A percentile compares a stretch with the other conserved stretches of the same genome.
Conservation (phyloP, 1,139 yeast genomes). For the Yamadazyma songkhlaensis region DNA sequence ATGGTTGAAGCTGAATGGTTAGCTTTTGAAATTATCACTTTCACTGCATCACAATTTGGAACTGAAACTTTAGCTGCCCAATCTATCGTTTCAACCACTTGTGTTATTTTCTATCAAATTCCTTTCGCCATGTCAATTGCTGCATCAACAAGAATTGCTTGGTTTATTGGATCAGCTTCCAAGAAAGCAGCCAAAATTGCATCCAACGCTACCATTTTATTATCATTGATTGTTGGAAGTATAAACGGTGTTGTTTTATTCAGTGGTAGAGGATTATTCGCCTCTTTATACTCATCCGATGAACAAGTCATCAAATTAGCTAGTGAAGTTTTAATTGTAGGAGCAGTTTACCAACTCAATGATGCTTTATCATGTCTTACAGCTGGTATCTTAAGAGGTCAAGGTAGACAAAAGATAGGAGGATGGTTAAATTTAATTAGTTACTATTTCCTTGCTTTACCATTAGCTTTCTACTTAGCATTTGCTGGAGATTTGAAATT, state of each 20-base stretch:
- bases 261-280: slow-evolving; percentile 37
- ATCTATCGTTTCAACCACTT: slow-evolving; percentile 66
- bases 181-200: slow-evolving; percentile 46
- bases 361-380: slow-evolving; percentile 55
- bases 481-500: slow-evolving; percentile 44
- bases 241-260: slow-evolving; percentile 37
- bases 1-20: slow-evolving; percentile 71
- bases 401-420: slow-evolving; percentile 66
- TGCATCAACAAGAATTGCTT: slow-evolving; percentile 72
- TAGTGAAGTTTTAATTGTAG: slow-evolving; percentile 48
- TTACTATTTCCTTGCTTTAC: slow-evolving; percentile 59
- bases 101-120: slow-evolving; percentile 66
- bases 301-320: slow-evolving; percentile 49
- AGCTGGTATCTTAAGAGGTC: slow-evolving; percentile 63
- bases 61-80: slow-evolving; percentile 70
- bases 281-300: slow-evolving; percentile 51
- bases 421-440: slow-evolving; percentile 52
- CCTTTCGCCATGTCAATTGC: slow-evolving; percentile 77
- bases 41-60: slow-evolving; percentile 62
- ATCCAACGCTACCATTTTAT: slow-evolving; percentile 36
- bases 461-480: slow-evolving; percentile 53
- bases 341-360: slow-evolving; percentile 57
- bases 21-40: slow-evolving; percentile 63
- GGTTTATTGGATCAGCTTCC: slow-evolving; percentile 73
- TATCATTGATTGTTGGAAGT: slow-evolving; percentile 44